Evolutionary conservation across 306 rosid species (phyloP).

Genomic region (Quercus suber): DNA sequence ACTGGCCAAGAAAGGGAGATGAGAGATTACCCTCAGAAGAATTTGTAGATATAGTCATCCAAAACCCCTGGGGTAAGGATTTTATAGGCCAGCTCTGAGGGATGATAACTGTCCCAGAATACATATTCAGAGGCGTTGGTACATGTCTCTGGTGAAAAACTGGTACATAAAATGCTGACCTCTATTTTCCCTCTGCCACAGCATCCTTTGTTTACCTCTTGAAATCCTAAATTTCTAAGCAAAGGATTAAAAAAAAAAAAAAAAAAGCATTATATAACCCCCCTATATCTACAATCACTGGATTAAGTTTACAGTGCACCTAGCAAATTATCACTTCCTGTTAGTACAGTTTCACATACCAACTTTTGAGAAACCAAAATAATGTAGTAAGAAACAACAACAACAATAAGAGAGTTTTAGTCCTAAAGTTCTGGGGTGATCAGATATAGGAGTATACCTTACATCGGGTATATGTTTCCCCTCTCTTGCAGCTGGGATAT

Average conservation of each 20-base stretch:
- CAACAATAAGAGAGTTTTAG: no score
- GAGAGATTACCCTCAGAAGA: conserved; percentile 18
- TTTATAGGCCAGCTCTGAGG: conserved; percentile 30
- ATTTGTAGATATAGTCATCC: conserved; percentile 4
- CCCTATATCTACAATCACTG: not conserved
- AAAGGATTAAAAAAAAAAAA: not conserved
- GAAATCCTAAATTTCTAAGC: conserved; percentile 42
- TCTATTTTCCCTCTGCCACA: conserved; percentile 60
- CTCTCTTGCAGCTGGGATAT: no score
- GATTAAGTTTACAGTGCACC: no score
- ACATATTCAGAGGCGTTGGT: conserved; percentile 40
- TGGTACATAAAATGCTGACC: conserved; percentile 34
- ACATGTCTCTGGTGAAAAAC: conserved; percentile 20
- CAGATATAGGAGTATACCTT: no score
- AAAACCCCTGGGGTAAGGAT: not conserved
- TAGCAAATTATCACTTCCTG: no score
- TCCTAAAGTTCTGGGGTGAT: no score
- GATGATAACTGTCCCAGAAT: conserved; percentile 72
- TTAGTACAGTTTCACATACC: no score
- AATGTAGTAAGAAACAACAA: no score
- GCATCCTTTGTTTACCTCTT: conserved; percentile 34
- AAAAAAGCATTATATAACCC: not conserved
- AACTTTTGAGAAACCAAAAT: no score
- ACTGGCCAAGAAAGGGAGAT: no score
- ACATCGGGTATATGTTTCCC: no score